A percentile compares a stretch with the other conserved stretches of the same genome.
These are phyloP conservation scores for Leccinum disarticulatum DNA, from an alignment of 768 basidiomycete genomes.

Conservation along the genomic window DNA sequence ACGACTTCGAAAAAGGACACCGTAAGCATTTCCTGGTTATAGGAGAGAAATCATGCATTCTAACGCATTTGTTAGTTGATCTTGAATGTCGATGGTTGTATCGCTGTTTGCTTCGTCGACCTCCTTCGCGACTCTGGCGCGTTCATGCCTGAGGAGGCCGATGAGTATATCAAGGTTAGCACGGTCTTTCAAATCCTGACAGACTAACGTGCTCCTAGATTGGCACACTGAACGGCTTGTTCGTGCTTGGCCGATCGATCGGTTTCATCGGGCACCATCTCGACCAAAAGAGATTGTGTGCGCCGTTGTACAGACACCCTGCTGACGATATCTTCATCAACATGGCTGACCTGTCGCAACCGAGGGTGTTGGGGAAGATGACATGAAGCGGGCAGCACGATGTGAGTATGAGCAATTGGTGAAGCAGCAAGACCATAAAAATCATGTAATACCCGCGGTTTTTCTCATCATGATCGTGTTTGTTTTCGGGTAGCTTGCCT, in stretches of 20 bases:
- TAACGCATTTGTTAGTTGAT: conserved; percentile 58
- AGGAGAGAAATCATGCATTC: neutral
- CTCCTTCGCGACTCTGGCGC: conserved; percentile 89
- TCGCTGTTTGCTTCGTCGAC: conserved; percentile 96
- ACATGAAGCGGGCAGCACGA: conserved; percentile 3
- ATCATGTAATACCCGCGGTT: conserved; percentile 19
- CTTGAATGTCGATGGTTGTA: conserved; percentile 95
- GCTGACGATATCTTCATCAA: conserved; percentile 96
- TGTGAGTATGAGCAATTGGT: neutral
- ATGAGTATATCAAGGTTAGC: conserved; percentile 87
- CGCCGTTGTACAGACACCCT: conserved; percentile 91
- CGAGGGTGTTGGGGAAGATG: conserved; percentile 64
- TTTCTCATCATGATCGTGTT: neutral
- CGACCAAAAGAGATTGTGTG: conserved; percentile 94
- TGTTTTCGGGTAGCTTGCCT: neutral
- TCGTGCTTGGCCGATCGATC: conserved; percentile 96
- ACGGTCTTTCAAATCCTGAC: neutral
- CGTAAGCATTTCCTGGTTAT: conserved; percentile 33
- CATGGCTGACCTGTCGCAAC: conserved; percentile 83
- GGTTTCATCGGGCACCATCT: conserved; percentile 97
- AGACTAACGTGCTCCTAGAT: conserved; percentile 42
- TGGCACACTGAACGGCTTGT: conserved; percentile 92
- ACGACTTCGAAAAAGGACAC: conserved; percentile 98
- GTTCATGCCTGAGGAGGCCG: conserved; percentile 93
- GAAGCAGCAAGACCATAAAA: conserved; percentile 1